Base-by-base conservation (phyloP, 2,329 filamentous ascomycete species). In the Colletotrichum sp. region DNA sequence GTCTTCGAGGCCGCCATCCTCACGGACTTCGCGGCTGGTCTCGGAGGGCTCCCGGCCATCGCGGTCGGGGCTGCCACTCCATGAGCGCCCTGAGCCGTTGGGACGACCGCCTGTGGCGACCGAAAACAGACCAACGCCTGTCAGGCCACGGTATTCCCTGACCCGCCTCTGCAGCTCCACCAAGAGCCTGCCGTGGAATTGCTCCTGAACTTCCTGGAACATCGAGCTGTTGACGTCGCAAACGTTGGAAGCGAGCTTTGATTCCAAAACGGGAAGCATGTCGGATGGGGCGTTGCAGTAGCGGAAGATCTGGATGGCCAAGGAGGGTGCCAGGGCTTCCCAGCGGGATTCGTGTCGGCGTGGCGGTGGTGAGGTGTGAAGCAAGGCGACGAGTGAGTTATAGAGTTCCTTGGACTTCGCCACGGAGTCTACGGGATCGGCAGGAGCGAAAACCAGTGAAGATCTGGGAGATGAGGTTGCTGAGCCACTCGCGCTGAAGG, bases 271-370 rank as follows among this genome's bases (percentile, higher is more conserved):
- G 1, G 85, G 79, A 13, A 91, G 84, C 77, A 87, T 85, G 26
- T 88, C 85, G 36, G 84, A 82, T 2, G 89, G 88, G 1, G 88
- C 88, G 65, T 89, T 87, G 66, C 88, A 89, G 78, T 85, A 89
- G n/a, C 90, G 89, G 83, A 91, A 89, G 28, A 92, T 91, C 82
- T 92, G 89, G 13, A 92, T 83, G 2, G 90, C 90, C 79, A 92
- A 85, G 3, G 88, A 86, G 5, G 89, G 87, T 4, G 87, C 87
- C 76, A 92, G 87, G 6, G 84, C 84, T 76, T 87, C 85, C 90
- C 90, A 92, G 69, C 89, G 87, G 58, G 87, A 84, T 10, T 84
- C 80, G 26, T 88, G 85, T 24, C 84, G 84, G 15, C 84, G 81
- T 15, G 84, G 83, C 1, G 85, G 81, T 1, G 87, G 83, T 1